These are phyloP conservation scores for Ascomycota sp. DNA, from an alignment of 2,329 filamentous ascomycete genomes.

Conservation along the genomic window DNA sequence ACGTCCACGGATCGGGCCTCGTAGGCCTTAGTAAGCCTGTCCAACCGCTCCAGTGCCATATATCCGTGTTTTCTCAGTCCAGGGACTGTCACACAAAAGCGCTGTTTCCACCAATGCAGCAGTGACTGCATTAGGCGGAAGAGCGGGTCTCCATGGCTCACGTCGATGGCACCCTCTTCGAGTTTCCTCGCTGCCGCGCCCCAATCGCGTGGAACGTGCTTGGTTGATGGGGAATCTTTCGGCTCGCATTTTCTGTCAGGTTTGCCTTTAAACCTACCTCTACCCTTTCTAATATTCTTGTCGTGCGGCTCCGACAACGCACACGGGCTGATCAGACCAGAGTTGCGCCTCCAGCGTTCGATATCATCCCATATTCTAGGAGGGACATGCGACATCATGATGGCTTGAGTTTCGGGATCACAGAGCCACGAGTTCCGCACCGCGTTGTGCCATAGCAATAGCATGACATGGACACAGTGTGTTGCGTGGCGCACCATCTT, in stretches of 20 bases:
- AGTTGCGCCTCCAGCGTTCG: slow-evolving; percentile 48
- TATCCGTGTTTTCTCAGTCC: slow-evolving; percentile 80
- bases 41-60: slow-evolving; percentile 50
- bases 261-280: slow-evolving; percentile 12
- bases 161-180: slow-evolving; percentile 48
- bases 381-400: slow-evolving; percentile 51
- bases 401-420: slow-evolving; percentile 51
- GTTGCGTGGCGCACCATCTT: slow-evolving; percentile 54
- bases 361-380: slow-evolving; percentile 47
- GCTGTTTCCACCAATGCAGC: slow-evolving; percentile 71
- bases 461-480: slow-evolving; percentile 75
- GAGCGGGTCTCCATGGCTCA: slow-evolving; percentile 65
- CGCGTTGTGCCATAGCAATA: slow-evolving; percentile 73
- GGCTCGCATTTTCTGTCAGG: slow-evolving; percentile 10
- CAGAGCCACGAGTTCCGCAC: slow-evolving; percentile 67
- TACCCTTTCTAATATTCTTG: slow-evolving; percentile 12
- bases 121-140: slow-evolving; percentile 54
- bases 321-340: slow-evolving; percentile 31
- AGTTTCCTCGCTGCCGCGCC: slow-evolving; percentile 41
- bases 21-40: slow-evolving; percentile 51
- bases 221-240: neutral
- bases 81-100: slow-evolving; percentile 55
- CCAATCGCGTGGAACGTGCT: slow-evolving; percentile 34
- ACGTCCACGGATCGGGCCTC: slow-evolving; percentile 37
- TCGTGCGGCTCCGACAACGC: slow-evolving; percentile 6